Evolutionary conservation across 1,284 basidiomycete species (phyloP), one percentile per base, ranked within the genome.

Genomic region (Chalciporus sp.): DNA sequence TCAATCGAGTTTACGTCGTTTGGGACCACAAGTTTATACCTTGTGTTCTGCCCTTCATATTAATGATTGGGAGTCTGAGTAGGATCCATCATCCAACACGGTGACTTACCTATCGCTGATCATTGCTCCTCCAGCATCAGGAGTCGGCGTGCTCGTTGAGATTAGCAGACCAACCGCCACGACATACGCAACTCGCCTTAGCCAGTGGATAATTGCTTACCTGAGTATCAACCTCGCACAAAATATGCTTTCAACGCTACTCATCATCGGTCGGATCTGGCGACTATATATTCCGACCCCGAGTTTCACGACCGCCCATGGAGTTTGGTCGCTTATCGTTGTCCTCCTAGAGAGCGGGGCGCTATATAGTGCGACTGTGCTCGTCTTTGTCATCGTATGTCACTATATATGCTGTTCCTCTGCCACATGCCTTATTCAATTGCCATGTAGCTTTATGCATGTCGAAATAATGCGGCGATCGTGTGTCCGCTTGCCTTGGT

Each of bases 291-390:
- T 19, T 23, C 42, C 3, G 19, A 37, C n/a, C 31, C 17, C 37
- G 40, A 9, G 14, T 3, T 4, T 46, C 42, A 20, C 19, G 8
- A n/a, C 16, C 10, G 42, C 42, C 5, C 3, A n/a, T 11, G 42
- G 6, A 12, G 29, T 56, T 49, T 56, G 54, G 53, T 47, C 54
- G 7, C 20, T 49, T 31, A 49, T 56, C 14, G 2, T 55, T 19
- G 53, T 56, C n/a, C 31, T 56, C 3, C 33, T 55, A 53, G 54
- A 55, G 29, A 55, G 54, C 28, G 54, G 54, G 16, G 54, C 54
- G 2, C 23, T 56, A n/a, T 56, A 56, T 23, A 56, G 53, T n/a
- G 56, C 54, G 7, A 35, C 42, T 17, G 10, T 56, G 7, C 26
- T 56, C 12, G 29, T 49, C 27, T 49, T 56, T 26, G 53, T 56